Percentiles rank a stretch among this genome's conserved stretches.
phyloP scores from a whole-genome alignment of 1,284 basidiomycete genomes.

The Tilletia setariae region DNA sequence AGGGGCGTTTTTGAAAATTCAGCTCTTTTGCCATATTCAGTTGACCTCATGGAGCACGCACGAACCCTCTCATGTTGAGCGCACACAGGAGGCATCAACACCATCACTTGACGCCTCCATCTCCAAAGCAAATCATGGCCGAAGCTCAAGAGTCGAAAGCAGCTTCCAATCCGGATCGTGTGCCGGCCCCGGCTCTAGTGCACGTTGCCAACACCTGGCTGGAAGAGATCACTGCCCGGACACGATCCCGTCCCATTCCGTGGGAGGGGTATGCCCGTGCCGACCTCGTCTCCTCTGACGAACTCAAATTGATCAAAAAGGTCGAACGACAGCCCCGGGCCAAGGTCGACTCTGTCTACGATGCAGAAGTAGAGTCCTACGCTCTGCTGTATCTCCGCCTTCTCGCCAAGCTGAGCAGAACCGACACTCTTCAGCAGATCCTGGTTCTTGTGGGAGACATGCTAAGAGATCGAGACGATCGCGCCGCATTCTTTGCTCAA shows the following conservation, averaged over 20 bases:
- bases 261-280: constrained; percentile 99
- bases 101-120: background rate
- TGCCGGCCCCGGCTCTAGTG: constrained; percentile 61
- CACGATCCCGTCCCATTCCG: constrained; percentile 82
- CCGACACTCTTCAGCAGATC: constrained; percentile 90
- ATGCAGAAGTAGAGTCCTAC: constrained; percentile 60
- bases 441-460: constrained; percentile 88
- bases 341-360: constrained; percentile 67
- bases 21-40: no score
- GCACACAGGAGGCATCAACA: background rate
- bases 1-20: no score
- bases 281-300: constrained; percentile 80
- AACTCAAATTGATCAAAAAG: constrained; percentile 71
- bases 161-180: background rate
- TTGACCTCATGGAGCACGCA: no score
- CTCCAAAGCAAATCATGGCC: no score
- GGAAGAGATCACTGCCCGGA: constrained; percentile 80
- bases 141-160: background rate
- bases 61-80: no score
- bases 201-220: constrained; percentile 83
- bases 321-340: constrained; percentile 47
- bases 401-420: constrained; percentile 84
- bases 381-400: constrained; percentile 84
- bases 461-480: constrained; percentile 63
- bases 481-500: constrained; percentile 50